These are phyloP conservation scores for Betula pendula DNA, from an alignment of 306 rosid species.

Conservation along the genomic window DNA sequence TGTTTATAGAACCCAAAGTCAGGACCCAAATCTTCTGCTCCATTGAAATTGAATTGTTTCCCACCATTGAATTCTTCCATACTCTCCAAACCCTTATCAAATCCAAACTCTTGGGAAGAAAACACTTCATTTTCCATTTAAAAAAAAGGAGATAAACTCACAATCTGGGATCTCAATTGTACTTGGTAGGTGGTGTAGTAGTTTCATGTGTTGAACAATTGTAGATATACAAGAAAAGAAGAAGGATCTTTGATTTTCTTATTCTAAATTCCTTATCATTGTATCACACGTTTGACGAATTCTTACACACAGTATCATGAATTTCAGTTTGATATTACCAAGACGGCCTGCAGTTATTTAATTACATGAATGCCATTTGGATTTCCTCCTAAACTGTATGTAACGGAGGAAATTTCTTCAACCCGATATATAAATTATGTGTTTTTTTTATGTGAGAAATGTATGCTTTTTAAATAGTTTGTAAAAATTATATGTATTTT, in stretches of 20 bases:
- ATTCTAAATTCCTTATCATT: background rate
- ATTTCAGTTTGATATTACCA: conserved; percentile 25
- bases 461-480: no score
- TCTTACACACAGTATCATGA: conserved; percentile 18
- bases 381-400: no score
- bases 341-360: conserved; percentile 28
- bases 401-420: no score
- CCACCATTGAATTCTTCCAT: conserved; percentile 17
- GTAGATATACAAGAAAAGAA: no score
- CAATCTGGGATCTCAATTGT: background rate
- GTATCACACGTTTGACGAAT: conserved; percentile 1
- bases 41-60: no score
- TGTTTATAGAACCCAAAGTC: no score
- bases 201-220: no score
- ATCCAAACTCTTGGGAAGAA: conserved; percentile 30
- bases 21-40: no score
- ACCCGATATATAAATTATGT: no score
- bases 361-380: conserved; percentile 14
- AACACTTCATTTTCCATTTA: conserved; percentile 33
- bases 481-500: no score
- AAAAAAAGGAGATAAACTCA: background rate
- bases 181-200: background rate
- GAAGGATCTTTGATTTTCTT: background rate
- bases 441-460: no score
- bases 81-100: conserved; percentile 22